Conservation (phyloP, 768 basidiomycete genomes). For the Heimioporus sp. region DNA sequence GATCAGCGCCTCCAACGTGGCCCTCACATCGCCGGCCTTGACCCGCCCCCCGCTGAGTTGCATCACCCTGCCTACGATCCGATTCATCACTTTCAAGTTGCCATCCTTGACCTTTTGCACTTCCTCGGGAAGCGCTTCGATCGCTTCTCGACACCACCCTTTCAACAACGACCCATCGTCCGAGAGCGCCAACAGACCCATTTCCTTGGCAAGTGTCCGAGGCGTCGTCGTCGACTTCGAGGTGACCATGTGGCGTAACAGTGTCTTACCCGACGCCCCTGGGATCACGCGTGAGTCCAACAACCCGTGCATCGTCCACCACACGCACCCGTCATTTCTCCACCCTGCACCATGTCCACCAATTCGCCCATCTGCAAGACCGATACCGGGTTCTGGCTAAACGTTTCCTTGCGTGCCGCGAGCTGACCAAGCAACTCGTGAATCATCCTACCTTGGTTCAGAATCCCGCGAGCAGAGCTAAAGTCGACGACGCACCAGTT, state of each 20-base stretch:
- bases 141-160: slow-evolving; percentile 59
- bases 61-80: slow-evolving; percentile 62
- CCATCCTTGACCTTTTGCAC: slow-evolving; percentile 64
- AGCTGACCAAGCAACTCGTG: slow-evolving; percentile 86
- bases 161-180: slow-evolving; percentile 41
- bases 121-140: slow-evolving; percentile 65
- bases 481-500: slow-evolving; percentile 63
- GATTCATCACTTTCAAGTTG: slow-evolving; percentile 69
- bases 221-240: slow-evolving; percentile 37
- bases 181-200: slow-evolving; percentile 45
- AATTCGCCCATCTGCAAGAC: slow-evolving; percentile 69
- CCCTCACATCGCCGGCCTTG: slow-evolving; percentile 61
- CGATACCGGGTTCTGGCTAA: slow-evolving; percentile 58
- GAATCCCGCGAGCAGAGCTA: too few relatives aligned
- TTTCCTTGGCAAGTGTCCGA: slow-evolving; percentile 44
- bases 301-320: background rate
- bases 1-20: slow-evolving; percentile 49
- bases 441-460: slow-evolving; percentile 59
- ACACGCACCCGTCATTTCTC: slow-evolving; percentile 62
- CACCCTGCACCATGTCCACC: slow-evolving; percentile 68
- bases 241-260: slow-evolving; percentile 70
- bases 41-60: slow-evolving; percentile 71
- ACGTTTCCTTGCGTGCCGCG: slow-evolving; percentile 52
- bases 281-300: slow-evolving; percentile 1
- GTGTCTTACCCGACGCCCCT: slow-evolving; percentile 78